phyloP scores from a whole-genome alignment of 345 rosid genomes.

The Kandelia obovata region DNA sequence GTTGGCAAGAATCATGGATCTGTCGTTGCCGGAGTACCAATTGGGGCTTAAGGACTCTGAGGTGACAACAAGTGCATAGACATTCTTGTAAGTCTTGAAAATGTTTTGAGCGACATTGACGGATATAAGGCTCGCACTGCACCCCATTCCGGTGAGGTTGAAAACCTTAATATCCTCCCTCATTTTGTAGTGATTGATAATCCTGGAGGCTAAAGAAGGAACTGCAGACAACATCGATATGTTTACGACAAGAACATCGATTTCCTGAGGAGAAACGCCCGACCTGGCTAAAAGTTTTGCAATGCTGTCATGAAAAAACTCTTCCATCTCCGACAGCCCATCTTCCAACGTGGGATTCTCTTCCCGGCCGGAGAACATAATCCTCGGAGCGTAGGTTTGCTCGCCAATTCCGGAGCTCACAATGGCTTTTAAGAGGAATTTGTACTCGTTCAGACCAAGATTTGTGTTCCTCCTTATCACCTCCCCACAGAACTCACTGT shows the following conservation, averaged over 20 bases:
- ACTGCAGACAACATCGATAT: slow-evolving; percentile 62
- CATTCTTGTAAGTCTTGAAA: slow-evolving; percentile 50
- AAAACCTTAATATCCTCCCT: slow-evolving; percentile 61
- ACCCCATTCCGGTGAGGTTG: slow-evolving; percentile 86
- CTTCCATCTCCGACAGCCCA: slow-evolving; percentile 77
- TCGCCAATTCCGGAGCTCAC: slow-evolving; percentile 53
- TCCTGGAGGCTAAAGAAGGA: slow-evolving; percentile 62
- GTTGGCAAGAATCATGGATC: slow-evolving; percentile 86
- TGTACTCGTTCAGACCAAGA: slow-evolving; percentile 43
- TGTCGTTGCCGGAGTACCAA: slow-evolving; percentile 77
- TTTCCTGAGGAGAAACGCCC: slow-evolving; percentile 56
- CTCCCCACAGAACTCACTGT: slow-evolving; percentile 36
- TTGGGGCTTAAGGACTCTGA: slow-evolving; percentile 81
- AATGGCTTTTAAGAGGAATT: slow-evolving; percentile 47
- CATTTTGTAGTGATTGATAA: slow-evolving; percentile 76
- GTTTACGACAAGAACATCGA: slow-evolving; percentile 80
- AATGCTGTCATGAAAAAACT: slow-evolving; percentile 62
- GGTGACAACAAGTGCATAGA: slow-evolving; percentile 54
- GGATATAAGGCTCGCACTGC: slow-evolving; percentile 83
- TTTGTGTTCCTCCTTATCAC: slow-evolving; percentile 35
- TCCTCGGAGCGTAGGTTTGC: slow-evolving; percentile 39
- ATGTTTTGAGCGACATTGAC: slow-evolving; percentile 59
- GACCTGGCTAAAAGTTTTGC: slow-evolving; percentile 55
- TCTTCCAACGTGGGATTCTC: slow-evolving; percentile 59
- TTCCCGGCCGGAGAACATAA: slow-evolving; percentile 41